Evolutionary conservation across 2,329 filamentous ascomycete species (phyloP).

Genomic region (Septoria petroselini): DNA sequence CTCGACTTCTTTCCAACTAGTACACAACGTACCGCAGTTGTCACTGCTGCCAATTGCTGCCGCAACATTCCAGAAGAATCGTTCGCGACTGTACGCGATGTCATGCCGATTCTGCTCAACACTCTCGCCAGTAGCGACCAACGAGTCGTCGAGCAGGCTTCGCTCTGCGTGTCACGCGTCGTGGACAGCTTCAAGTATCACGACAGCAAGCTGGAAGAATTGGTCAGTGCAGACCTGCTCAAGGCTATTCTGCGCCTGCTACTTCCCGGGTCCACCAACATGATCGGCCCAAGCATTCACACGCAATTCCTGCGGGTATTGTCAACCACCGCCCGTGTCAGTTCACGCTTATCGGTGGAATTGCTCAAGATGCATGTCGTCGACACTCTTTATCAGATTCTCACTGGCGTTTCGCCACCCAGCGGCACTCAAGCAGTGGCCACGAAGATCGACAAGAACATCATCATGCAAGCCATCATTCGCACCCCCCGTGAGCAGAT

Average conservation of each 20-base stretch:
- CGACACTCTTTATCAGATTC: constrained; percentile 93
- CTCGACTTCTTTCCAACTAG: constrained; percentile 97
- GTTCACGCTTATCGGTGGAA: constrained; percentile 80
- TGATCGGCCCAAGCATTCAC: constrained; percentile 91
- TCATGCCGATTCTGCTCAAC: constrained; percentile 92
- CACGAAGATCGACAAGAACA: constrained; percentile 87
- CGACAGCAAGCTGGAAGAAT: constrained; percentile 81
- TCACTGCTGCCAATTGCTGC: constrained; percentile 96
- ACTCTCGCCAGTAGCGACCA: constrained; percentile 91
- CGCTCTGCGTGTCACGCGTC: constrained; percentile 89
- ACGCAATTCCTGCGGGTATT: constrained; percentile 93
- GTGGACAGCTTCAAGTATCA: constrained; percentile 95
- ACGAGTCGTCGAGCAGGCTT: constrained; percentile 93
- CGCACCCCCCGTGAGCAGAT: constrained; percentile 94
- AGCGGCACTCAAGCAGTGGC: constrained; percentile 71
- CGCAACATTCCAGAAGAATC: constrained; percentile 93
- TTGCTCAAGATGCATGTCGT: constrained; percentile 95
- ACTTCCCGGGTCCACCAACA: constrained; percentile 88
- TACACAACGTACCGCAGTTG: constrained; percentile 93
- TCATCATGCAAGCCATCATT: constrained; percentile 98
- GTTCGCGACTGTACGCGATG: constrained; percentile 84
- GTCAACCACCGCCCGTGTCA: constrained; percentile 84
- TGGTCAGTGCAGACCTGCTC: constrained; percentile 84
- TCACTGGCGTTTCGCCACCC: constrained; percentile 92
- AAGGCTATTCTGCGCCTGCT: constrained; percentile 81